Evolutionary conservation across 345 rosid species (phyloP).

Genomic region (Trapa incisa): DNA sequence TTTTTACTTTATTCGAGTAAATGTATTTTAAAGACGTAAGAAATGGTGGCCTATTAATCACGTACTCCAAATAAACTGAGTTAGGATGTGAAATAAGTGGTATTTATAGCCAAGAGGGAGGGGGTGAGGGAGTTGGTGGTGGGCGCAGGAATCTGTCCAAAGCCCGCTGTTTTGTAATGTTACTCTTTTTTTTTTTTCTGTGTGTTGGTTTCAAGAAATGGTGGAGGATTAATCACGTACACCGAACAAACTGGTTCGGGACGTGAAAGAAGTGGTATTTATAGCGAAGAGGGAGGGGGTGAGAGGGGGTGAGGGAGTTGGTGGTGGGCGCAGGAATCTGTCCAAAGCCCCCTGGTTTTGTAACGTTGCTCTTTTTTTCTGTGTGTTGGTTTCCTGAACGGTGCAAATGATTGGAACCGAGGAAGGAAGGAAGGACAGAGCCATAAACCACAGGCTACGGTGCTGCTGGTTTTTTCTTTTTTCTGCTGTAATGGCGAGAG

Average conservation of each 20-base stretch:
- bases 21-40: no score
- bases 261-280: constrained; percentile 1
- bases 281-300: neutral
- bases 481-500: neutral
- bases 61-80: no score
- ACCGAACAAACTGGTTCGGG: no score
- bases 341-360: neutral
- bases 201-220: no score
- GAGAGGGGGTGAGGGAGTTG: neutral
- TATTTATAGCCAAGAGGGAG: neutral
- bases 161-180: neutral
- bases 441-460: neutral
- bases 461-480: neutral
- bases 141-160: no score
- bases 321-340: no score
- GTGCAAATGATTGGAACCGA: neutral
- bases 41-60: no score
- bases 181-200: no score
- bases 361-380: neutral
- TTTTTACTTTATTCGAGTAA: no score
- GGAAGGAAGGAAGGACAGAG: no score
- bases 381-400: neutral
- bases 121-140: no score
- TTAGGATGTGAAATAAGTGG: neutral
- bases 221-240: no score